Conservation (phyloP, 805 yeast species). For the Zygosaccharomyces kombuchaensis region DNA sequence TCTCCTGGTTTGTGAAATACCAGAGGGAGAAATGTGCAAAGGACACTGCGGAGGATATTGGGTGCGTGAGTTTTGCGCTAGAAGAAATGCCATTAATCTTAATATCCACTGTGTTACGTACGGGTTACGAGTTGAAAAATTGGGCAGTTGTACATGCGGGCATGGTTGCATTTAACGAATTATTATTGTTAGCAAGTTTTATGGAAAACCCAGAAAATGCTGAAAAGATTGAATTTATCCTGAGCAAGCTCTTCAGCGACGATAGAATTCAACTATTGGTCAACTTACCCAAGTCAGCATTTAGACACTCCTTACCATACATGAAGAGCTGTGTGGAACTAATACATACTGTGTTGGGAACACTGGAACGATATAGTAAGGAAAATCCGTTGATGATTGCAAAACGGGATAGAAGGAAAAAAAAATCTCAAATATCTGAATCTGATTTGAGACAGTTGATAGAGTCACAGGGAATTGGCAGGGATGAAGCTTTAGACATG, state of each 20-base stretch:
- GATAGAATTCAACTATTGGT: constrained; percentile 52
- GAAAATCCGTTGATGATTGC: constrained; percentile 48
- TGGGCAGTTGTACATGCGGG: constrained; percentile 67
- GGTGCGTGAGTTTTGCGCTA: constrained; percentile 51
- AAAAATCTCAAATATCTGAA: constrained; percentile 19
- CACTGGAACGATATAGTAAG: constrained; percentile 60
- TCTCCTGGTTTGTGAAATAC: constrained; percentile 73
- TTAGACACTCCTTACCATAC: constrained; percentile 58
- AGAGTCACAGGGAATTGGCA: constrained; percentile 31
- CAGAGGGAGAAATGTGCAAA: constrained; percentile 42
- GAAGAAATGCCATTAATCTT: constrained; percentile 58
- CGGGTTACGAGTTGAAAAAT: constrained; percentile 40
- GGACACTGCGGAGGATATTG: constrained; percentile 29
- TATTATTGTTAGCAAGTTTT: constrained; percentile 44
- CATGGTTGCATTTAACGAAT: constrained; percentile 60
- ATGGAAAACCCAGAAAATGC: constrained; percentile 38
- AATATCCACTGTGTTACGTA: constrained; percentile 39
- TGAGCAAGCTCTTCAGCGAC: constrained; percentile 66
- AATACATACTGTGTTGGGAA: constrained; percentile 59
- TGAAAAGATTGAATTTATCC: constrained; percentile 51
- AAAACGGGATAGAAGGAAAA: constrained; percentile 38
- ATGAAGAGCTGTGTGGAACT: constrained; percentile 59
- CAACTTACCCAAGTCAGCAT: constrained; percentile 57
- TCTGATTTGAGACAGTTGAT: constrained; percentile 38
- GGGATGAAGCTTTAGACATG: constrained; percentile 34